Conservation (phyloP, 2,329 filamentous ascomycete species). For the Tolypocladium inflatum region DNA sequence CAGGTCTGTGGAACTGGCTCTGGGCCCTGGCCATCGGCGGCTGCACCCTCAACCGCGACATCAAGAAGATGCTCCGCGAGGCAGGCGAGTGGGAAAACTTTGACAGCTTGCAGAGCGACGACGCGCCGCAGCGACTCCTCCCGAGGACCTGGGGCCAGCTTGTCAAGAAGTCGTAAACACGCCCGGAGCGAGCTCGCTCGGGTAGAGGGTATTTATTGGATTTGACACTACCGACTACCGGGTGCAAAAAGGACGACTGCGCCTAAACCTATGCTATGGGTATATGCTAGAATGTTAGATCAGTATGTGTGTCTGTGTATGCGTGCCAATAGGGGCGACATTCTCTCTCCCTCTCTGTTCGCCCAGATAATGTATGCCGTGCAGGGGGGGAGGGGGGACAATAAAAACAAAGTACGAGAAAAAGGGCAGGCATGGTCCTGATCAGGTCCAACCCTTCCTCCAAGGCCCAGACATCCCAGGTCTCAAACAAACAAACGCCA, state of each 20-base stretch:
- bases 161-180: slow-evolving; percentile 9
- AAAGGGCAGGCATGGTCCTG: not conserved
- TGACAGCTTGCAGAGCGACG: slow-evolving; percentile 14
- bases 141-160: slow-evolving; percentile 21
- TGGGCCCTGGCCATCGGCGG: slow-evolving; percentile 21
- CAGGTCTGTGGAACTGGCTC: slow-evolving; percentile 17
- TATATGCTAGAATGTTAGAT: slow-evolving; percentile 25
- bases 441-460: not conserved
- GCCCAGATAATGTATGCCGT: not conserved
- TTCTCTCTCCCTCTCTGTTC: not conserved
- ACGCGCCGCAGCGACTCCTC: slow-evolving; percentile 15
- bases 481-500: not conserved
- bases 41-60: slow-evolving; percentile 18
- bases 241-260: slow-evolving; percentile 6
- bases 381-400: slow-evolving; percentile 1
- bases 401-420: slow-evolving; percentile 5
- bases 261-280: slow-evolving; percentile 23
- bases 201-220: not conserved
- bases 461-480: not conserved
- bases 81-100: slow-evolving; percentile 22
- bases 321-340: not conserved
- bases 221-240: not conserved
- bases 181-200: not conserved
- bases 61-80: slow-evolving; percentile 15
- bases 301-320: slow-evolving; percentile 5